phyloP scores from a whole-genome alignment of 257 asterid species.

The Nicotiana noctiflora region DNA sequence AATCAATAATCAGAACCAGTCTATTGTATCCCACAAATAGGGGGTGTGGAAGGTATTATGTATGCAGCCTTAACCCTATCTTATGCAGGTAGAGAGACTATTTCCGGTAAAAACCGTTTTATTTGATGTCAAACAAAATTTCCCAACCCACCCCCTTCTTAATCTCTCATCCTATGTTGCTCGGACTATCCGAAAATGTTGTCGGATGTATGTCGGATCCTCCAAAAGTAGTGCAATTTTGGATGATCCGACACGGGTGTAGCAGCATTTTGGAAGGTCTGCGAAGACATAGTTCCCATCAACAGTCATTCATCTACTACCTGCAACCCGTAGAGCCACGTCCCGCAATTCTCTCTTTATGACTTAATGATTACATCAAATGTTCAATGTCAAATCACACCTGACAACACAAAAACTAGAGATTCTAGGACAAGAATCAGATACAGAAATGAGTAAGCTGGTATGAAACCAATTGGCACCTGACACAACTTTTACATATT shows the following conservation, averaged over 20 bases:
- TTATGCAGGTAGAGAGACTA: too few relatives aligned
- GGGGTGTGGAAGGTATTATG: too few relatives aligned
- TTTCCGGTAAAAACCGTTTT: too few relatives aligned
- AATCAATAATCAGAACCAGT: not conserved
- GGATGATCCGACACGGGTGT: too few relatives aligned
- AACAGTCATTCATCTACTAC: constrained; percentile 4
- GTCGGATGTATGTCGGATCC: too few relatives aligned
- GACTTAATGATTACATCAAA: not conserved
- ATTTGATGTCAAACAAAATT: not conserved
- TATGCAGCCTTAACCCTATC: too few relatives aligned
- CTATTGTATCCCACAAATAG: not conserved
- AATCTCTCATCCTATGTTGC: not conserved
- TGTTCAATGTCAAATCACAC: not conserved
- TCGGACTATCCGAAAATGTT: too few relatives aligned
- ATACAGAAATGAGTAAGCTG: not conserved
- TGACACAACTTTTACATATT: not conserved
- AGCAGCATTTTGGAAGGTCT: too few relatives aligned
- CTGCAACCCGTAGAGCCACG: constrained; percentile 1
- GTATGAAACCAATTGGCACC: not conserved
- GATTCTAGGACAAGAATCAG: not conserved
- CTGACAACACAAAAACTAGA: not conserved
- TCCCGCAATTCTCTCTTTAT: not conserved
- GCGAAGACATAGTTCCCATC: not conserved
- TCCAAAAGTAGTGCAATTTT: too few relatives aligned
- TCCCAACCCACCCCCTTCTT: not conserved